Conservation (phyloP, 1,139 yeast species). For the Martiniozyma asiatica region DNA sequence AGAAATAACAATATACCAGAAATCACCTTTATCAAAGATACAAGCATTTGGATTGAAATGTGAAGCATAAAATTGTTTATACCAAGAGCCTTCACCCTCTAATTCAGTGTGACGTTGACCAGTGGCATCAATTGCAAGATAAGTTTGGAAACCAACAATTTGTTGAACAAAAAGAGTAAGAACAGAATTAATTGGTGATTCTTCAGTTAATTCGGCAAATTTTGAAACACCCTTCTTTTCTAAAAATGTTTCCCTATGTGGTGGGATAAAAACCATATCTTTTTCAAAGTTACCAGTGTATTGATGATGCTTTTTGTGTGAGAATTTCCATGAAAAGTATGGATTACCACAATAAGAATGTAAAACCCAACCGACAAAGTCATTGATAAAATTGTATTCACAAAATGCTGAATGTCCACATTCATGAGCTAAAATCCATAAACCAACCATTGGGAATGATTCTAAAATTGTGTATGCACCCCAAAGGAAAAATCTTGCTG, state of each 20-base stretch:
- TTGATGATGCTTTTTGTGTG: constrained; percentile 53
- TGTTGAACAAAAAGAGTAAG: constrained; percentile 36
- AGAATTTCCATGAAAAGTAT: constrained; percentile 50
- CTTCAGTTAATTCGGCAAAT: constrained; percentile 38
- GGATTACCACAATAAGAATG: constrained; percentile 50
- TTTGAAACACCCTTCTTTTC: constrained; percentile 20
- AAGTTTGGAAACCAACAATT: constrained; percentile 39
- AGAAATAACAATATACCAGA: constrained; percentile 40
- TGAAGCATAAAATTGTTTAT: constrained; percentile 22
- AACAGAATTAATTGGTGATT: constrained; percentile 42
- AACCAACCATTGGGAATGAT: constrained; percentile 32
- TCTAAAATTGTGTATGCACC: constrained; percentile 25
- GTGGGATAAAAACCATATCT: constrained; percentile 52
- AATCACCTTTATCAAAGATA: constrained; percentile 42
- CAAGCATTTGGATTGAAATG: constrained; percentile 46
- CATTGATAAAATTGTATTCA: constrained; percentile 43
- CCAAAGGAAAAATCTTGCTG: constrained; percentile 48
- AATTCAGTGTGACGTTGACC: constrained; percentile 35
- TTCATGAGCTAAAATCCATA: constrained; percentile 56
- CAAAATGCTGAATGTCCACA: constrained; percentile 57
- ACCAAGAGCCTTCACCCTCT: constrained; percentile 8
- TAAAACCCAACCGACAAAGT: constrained; percentile 46
- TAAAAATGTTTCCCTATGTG: constrained; percentile 35
- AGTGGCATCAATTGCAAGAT: constrained; percentile 39
- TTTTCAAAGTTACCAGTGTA: constrained; percentile 50